phyloP scores from a whole-genome alignment of 331 rosid genomes.

The Pyracantha coccinea region DNA sequence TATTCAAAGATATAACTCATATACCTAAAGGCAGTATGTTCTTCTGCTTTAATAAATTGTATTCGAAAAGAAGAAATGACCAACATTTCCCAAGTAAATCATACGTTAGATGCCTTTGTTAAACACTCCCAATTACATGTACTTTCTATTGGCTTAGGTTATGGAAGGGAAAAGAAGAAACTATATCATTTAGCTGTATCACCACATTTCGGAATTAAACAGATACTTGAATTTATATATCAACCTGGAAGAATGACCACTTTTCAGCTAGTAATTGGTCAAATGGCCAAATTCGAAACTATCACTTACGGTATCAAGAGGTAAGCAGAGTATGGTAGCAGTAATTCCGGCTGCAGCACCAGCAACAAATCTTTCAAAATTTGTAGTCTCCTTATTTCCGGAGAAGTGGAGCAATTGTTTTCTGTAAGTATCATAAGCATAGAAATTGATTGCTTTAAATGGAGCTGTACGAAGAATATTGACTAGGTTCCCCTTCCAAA shows the following conservation, averaged over 20 bases:
- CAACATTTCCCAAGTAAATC: background rate
- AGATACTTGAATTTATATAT: background rate
- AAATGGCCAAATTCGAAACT: background rate
- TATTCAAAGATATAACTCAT: background rate
- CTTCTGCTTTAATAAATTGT: background rate
- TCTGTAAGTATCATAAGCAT: constrained; percentile 89
- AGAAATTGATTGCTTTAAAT: constrained; percentile 88
- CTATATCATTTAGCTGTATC: background rate
- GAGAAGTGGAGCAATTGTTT: constrained; percentile 68
- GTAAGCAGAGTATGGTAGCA: constrained; percentile 75
- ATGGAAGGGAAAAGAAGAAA: background rate
- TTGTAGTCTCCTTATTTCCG: constrained; percentile 66
- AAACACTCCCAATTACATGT: background rate
- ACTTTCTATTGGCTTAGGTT: background rate
- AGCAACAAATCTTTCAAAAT: constrained; percentile 91
- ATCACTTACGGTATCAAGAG: constrained; percentile 86
- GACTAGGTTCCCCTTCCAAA: constrained; percentile 93
- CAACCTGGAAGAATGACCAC: background rate
- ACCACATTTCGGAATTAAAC: background rate
- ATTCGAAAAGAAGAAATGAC: background rate
- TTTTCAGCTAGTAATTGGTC: background rate
- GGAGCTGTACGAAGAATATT: constrained; percentile 95
- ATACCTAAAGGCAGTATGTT: background rate
- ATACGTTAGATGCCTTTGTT: background rate
- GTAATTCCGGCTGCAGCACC: constrained; percentile 97